Percentiles rank a stretch among this genome's conserved stretches.
These are phyloP conservation scores for Ceratorhiza oryzae-sativae DNA, from an alignment of 1,284 basidiomycete species.

Conservation along the genomic window DNA sequence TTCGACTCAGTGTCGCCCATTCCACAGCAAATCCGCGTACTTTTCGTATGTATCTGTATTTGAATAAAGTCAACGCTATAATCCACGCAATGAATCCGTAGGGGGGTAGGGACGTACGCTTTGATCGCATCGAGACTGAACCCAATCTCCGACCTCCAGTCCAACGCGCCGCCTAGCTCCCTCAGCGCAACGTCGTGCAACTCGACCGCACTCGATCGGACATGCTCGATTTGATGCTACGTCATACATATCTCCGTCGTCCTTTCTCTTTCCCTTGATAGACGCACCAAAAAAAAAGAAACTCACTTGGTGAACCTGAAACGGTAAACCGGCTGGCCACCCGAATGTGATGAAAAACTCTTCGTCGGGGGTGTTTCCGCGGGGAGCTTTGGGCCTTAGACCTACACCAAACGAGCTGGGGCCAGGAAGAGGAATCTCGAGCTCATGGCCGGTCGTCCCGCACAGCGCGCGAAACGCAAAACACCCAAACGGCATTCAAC, in stretches of 20 bases:
- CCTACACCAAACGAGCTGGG: neutral
- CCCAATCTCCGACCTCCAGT: constrained; percentile 13
- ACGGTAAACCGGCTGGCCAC: constrained; percentile 22
- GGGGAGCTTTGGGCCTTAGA: neutral
- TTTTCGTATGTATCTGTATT: constrained; percentile 17
- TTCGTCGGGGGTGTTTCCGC: constrained; percentile 9
- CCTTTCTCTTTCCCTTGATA: neutral
- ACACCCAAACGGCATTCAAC: constrained; percentile 16
- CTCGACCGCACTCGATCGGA: constrained; percentile 4
- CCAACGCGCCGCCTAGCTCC: constrained; percentile 5
- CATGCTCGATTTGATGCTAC: constrained; percentile 34
- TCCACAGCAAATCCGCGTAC: constrained; percentile 12
- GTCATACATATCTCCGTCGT: neutral
- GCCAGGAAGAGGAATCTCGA: neutral
- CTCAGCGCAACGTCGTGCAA: constrained; percentile 24
- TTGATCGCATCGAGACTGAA: constrained; percentile 14
- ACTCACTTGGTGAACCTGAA: constrained; percentile 30
- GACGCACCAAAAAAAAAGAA: neutral
- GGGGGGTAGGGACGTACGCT: neutral
- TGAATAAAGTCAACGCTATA: neutral
- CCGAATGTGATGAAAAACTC: constrained; percentile 27
- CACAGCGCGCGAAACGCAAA: constrained; percentile 4
- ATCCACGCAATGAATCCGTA: neutral
- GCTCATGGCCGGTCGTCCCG: neutral
- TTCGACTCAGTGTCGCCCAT: neutral